Evolutionary conservation across 345 rosid species (phyloP).

Genomic region (Salix arbutifolia): DNA sequence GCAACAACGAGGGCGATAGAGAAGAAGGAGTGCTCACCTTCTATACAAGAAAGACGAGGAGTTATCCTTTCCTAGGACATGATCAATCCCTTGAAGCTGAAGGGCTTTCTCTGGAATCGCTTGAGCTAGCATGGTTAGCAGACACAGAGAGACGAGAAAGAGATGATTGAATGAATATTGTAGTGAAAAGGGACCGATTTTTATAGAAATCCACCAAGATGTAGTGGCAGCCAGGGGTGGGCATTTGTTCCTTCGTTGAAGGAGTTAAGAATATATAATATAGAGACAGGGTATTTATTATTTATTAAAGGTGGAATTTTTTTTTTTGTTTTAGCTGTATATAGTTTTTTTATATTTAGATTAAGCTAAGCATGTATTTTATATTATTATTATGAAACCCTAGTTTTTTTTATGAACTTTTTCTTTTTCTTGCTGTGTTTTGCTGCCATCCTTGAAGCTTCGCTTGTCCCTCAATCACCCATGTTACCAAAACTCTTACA

Average conservation of each 20-base stretch:
- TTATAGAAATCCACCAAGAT: not conserved
- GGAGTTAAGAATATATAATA: not conserved
- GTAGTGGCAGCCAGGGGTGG: not conserved
- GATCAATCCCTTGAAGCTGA: not conserved
- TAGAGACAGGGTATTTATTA: too few relatives aligned
- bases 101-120: not conserved
- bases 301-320: too few relatives aligned
- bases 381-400: too few relatives aligned
- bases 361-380: too few relatives aligned
- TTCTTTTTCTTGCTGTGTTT: too few relatives aligned
- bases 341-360: too few relatives aligned
- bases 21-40: not conserved
- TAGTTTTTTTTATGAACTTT: too few relatives aligned
- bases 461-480: not conserved
- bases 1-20: too few relatives aligned
- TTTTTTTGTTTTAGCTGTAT: too few relatives aligned
- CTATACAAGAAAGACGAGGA: not conserved
- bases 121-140: not conserved
- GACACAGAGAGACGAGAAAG: not conserved
- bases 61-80: not conserved
- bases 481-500: not conserved
- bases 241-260: not conserved
- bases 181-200: not conserved
- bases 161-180: not conserved
- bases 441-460: not conserved